Evolutionary conservation across 768 basidiomycete species (phyloP), one percentile per base, ranked within the genome.

Genomic region (Mycena metata): DNA sequence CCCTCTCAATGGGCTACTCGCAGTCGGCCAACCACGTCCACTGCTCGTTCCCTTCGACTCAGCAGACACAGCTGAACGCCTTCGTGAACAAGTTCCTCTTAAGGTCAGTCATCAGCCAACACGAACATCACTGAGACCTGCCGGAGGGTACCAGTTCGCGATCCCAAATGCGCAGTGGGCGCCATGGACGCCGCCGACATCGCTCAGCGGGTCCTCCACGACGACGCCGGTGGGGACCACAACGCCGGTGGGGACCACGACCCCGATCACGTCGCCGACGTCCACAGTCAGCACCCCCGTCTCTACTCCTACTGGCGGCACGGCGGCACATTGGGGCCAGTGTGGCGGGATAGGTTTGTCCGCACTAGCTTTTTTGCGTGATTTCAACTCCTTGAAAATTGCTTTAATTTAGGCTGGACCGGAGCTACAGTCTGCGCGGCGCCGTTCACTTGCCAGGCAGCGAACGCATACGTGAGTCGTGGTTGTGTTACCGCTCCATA

Each of bases 1-100:
- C 81, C 13, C 79, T 83, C 66, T 73, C 76, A 43, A 86, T 86
- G 82, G 88, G 88, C 33, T 85, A 86, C 69, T 85, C 83, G 16
- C 85, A 87, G 76, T 79, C 85, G 30, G 87, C 86, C 30, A 83
- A 83, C 65, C 88, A 90, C 69, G 75, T 76, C 36, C 89, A 90
- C 70, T 90, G 89, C 76, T 77, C 77, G 3, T 89, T 86, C 84
- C 89, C 89, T 4, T 76, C 83, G 5, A 72, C 67, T 47, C 82
- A 86, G 65, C 80, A 84, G 58, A 73, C 78, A 2, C 80, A 83
- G 45, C 77, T 90, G 61, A 81, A 80, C 65, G 87, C 87, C 15
- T 90, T 88, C 75, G 76, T 90, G 72, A 81, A 86, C 77, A 85
- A 84, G 71, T 90, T 88, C 79, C 75, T 90, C 74, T 79, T 85